These are phyloP conservation scores for Gaeumannomyces tritici DNA, from an alignment of 2,329 filamentous ascomycete species.

Conservation along the genomic window DNA sequence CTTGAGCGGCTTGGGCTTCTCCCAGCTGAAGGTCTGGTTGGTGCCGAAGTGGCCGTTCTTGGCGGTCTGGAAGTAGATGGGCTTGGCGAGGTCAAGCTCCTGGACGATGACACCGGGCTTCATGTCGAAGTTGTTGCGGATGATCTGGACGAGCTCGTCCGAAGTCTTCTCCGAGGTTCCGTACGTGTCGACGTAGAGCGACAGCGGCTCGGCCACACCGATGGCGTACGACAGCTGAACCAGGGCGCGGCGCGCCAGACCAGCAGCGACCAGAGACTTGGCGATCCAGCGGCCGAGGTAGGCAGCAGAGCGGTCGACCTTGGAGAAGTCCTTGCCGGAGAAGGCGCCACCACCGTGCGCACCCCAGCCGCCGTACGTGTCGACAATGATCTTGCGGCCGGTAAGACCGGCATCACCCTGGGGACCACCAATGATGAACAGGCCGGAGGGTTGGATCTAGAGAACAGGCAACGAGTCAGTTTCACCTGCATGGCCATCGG, in stretches of 20 bases:
- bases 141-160: constrained; percentile 90
- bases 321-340: constrained; percentile 99
- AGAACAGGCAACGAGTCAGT: constrained; percentile 19
- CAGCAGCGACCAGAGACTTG: constrained; percentile 88
- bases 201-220: constrained; percentile 94
- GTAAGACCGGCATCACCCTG: constrained; percentile 98
- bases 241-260: constrained; percentile 82
- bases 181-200: constrained; percentile 96
- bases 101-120: constrained; percentile 97
- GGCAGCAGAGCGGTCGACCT: constrained; percentile 96
- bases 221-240: constrained; percentile 99
- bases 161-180: constrained; percentile 85
- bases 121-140: constrained; percentile 94
- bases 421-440: constrained; percentile 98
- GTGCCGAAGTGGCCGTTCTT: constrained; percentile 99
- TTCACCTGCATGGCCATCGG: background rate
- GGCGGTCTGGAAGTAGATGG: constrained; percentile 96
- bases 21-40: constrained; percentile 96
- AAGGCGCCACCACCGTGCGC: constrained; percentile 99
- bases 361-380: constrained; percentile 99
- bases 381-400: constrained; percentile 98
- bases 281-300: constrained; percentile 98
- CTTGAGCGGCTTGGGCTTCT: constrained; percentile 92
- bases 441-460: constrained; percentile 88
- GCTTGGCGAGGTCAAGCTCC: constrained; percentile 88